These are phyloP conservation scores for Bruguiera hainesii DNA, from an alignment of 441 rosid species.

Conservation along the genomic window DNA sequence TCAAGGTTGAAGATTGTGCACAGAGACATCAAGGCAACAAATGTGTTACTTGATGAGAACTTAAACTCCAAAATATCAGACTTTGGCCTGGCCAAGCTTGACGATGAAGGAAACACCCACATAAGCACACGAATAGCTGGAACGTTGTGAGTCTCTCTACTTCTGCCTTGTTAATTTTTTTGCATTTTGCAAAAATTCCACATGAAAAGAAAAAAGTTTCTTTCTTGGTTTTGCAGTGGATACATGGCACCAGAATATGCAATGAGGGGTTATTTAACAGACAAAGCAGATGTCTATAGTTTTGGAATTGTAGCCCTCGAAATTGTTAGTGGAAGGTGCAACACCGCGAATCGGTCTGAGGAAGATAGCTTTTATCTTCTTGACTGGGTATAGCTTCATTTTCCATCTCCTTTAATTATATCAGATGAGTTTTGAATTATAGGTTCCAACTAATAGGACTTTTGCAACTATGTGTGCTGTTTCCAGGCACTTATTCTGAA, in stretches of 20 bases:
- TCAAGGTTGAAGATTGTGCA: slow-evolving; percentile 55
- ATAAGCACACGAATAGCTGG: slow-evolving; percentile 50
- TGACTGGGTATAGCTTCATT: slow-evolving; percentile 34
- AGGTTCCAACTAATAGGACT: too few relatives aligned
- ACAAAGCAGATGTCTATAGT: slow-evolving; percentile 49
- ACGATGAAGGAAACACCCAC: slow-evolving; percentile 41
- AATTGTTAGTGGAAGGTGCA: slow-evolving; percentile 41
- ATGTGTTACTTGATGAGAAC: slow-evolving; percentile 41
- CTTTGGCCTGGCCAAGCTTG: slow-evolving; percentile 47
- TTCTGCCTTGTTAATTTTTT: not conserved
- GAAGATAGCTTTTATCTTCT: slow-evolving; percentile 34
- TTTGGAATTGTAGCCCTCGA: slow-evolving; percentile 49
- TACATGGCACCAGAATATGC: slow-evolving; percentile 59
- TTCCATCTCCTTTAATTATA: not conserved
- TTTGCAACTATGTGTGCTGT: too few relatives aligned
- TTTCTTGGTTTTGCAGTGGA: slow-evolving; percentile 30
- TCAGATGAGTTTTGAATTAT: not conserved
- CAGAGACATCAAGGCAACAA: slow-evolving; percentile 49
- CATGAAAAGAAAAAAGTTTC: too few relatives aligned
- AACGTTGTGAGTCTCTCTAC: slow-evolving; percentile 34
- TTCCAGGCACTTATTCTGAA: slow-evolving; percentile 47
- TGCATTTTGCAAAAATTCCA: too few relatives aligned
- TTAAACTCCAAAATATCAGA: slow-evolving; percentile 44
- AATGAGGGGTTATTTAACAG: slow-evolving; percentile 43
- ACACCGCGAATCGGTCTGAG: slow-evolving; percentile 24